Conservation (phyloP, 129 eudicot genomes). For the Escallonia herrerae region DNA sequence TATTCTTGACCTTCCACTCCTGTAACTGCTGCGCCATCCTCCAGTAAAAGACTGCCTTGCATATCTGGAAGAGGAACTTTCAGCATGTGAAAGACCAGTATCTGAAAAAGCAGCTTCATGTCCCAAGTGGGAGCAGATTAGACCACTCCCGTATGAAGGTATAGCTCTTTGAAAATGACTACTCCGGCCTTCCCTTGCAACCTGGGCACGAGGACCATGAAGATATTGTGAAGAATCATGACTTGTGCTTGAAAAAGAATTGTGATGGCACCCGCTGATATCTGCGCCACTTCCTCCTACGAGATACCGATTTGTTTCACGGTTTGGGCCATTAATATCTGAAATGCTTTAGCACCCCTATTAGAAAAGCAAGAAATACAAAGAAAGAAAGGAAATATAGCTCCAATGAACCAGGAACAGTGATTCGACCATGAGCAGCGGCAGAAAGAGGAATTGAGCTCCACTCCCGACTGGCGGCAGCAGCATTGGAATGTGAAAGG, state of each 20-base stretch:
- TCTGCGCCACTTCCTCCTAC: slow-evolving; percentile 24
- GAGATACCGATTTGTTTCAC: slow-evolving; percentile 27
- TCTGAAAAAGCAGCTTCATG: slow-evolving; percentile 28
- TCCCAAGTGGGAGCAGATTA: slow-evolving; percentile 28
- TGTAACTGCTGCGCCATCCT: slow-evolving; percentile 44
- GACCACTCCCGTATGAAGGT: slow-evolving; percentile 29
- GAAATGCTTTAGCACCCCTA: neutral
- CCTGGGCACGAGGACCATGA: slow-evolving; percentile 22
- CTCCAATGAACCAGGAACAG: slow-evolving; percentile 26
- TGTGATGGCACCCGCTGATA: slow-evolving; percentile 7
- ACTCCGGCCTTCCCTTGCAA: slow-evolving; percentile 28
- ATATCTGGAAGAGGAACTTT: slow-evolving; percentile 31
- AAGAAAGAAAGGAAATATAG: neutral
- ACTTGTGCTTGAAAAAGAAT: slow-evolving; percentile 17
- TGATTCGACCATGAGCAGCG: slow-evolving; percentile 14
- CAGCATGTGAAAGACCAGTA: slow-evolving; percentile 13
- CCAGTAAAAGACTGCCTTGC: slow-evolving; percentile 28
- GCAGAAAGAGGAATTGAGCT: slow-evolving; percentile 15
- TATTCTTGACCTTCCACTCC: slow-evolving; percentile 42
- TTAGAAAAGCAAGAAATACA: neutral
- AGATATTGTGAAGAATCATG: slow-evolving; percentile 23
- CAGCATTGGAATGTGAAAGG: slow-evolving; percentile 2
- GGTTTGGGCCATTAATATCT: slow-evolving; percentile 27
- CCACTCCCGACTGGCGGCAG: slow-evolving; percentile 18
- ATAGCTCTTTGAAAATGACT: slow-evolving; percentile 32